Evolutionary conservation across 2,329 filamentous ascomycete species (phyloP), one percentile per base, ranked within the genome.

Genomic region (Aspergillus caelatus): DNA sequence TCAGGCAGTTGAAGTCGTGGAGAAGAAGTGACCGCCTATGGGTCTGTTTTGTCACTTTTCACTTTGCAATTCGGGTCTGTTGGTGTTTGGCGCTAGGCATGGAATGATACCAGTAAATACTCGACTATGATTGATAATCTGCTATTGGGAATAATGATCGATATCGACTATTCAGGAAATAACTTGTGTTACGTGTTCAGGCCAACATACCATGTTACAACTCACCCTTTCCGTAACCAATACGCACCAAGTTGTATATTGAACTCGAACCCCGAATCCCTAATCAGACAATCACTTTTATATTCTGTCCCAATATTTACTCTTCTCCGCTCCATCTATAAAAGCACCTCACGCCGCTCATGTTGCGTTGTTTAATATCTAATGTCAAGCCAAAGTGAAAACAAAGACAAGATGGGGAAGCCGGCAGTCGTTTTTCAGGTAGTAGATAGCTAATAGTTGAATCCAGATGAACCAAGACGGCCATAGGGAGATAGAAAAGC

Each of bases 1-100:
- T 26, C 74, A 74, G 57, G 80, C 79, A 43, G 80, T 75, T 28
- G 81, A 83, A 58, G 80, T 82, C n/a, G 78, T 82, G 62, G 80
- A 83, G 68, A 76, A 75, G 65, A 78, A 80, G 69, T 82, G 69
- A 79, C 16, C 30, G 34, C 36, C 59, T 57, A 11, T 4, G 52
- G 36, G n/a, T 52, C 34, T 48, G 58, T 62, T 57, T n/a, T 63
- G 64, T 56, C 39, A 45, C 52, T 55, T 57, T 53, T 19, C n/a
- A 26, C 23, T 53, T 65, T 21, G 57, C 43, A 56, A 48, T 59
- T 45, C 36, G 2, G 65, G 69, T 68, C 65, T 10, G 61, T 66
- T 66, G 58, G 50, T 34, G 54, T 54, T 56, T 19, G 64, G 64
- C 64, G 64, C 61, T 39, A 45, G 48, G 50, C 36, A 58, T 58